phyloP scores from a whole-genome alignment of 108 stramenopile species.

The Stephanodiscus minutulus region DNA sequence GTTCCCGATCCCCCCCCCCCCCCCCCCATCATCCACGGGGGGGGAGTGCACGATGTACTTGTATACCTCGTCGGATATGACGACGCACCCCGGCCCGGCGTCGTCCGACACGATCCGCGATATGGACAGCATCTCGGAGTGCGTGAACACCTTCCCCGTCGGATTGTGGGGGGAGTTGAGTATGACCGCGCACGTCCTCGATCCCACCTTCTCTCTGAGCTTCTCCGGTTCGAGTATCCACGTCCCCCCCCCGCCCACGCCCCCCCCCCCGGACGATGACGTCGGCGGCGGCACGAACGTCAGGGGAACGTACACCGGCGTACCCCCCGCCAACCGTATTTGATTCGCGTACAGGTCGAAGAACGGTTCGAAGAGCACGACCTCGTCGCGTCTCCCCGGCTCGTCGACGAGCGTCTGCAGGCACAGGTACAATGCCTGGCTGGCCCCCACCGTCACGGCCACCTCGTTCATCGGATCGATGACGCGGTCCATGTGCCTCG shows the following conservation, averaged over 20 bases:
- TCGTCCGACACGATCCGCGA: conserved; percentile 69
- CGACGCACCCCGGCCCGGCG: conserved; percentile 77
- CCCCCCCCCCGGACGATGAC: neutral
- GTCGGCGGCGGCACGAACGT: conserved; percentile 50
- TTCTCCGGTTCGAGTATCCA: conserved; percentile 82
- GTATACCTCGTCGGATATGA: conserved; percentile 97
- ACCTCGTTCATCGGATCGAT: conserved; percentile 88
- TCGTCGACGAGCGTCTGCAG: conserved; percentile 81
- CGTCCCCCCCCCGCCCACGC: conserved; percentile 55
- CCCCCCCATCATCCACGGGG: conserved; percentile 24
- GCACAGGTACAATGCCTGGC: conserved; percentile 87
- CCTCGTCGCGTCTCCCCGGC: conserved; percentile 88
- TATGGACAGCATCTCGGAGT: conserved; percentile 88
- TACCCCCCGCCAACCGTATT: conserved; percentile 85
- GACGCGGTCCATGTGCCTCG: conserved; percentile 74
- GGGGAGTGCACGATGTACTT: conserved; percentile 95
- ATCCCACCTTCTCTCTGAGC: conserved; percentile 68
- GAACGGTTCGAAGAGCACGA: conserved; percentile 96
- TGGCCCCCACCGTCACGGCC: conserved; percentile 94
- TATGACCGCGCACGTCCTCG: conserved; percentile 91
- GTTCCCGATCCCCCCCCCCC: neutral
- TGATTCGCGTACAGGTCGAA: conserved; percentile 95
- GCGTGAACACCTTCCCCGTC: conserved; percentile 94
- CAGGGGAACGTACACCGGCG: conserved; percentile 79
- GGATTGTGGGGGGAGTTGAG: conserved; percentile 99